A percentile compares a stretch with the other conserved stretches of the same genome.
phyloP scores from a whole-genome alignment of 2,329 filamentous ascomycete species.

The Neonectria hederae region DNA sequence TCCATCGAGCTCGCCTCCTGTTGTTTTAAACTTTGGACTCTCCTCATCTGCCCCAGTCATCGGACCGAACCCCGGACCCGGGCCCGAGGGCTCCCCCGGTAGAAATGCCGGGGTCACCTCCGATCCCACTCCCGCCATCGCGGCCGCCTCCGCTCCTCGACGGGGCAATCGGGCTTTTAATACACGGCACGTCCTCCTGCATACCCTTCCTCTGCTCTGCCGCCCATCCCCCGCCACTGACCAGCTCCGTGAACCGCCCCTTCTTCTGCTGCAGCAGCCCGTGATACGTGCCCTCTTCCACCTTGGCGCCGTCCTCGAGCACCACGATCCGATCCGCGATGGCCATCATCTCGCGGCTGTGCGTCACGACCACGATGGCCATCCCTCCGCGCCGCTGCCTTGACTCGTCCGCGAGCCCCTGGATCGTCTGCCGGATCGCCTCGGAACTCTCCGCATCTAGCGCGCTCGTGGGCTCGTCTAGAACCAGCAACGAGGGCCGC shows the following conservation, averaged over 20 bases:
- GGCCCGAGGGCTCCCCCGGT: neutral
- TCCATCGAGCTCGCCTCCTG: neutral
- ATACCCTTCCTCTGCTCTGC: conserved; percentile 1
- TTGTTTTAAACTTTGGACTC: neutral
- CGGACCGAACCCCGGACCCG: neutral
- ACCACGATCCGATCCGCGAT: conserved; percentile 79
- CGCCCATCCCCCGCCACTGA: conserved; percentile 47
- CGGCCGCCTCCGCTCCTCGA: neutral
- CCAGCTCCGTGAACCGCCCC: conserved; percentile 59
- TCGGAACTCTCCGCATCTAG: conserved; percentile 76
- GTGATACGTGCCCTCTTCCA: conserved; percentile 72
- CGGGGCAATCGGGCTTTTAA: neutral
- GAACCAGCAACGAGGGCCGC: conserved; percentile 74
- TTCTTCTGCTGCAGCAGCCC: conserved; percentile 59
- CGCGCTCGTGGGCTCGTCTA: conserved; percentile 89
- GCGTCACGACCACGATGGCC: conserved; percentile 84
- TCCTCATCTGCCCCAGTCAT: neutral
- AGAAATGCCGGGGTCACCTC: neutral
- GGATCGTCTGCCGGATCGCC: conserved; percentile 70
- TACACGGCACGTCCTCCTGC: neutral
- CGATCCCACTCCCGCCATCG: neutral
- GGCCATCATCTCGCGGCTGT: conserved; percentile 86
- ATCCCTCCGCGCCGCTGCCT: conserved; percentile 51
- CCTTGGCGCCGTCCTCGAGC: conserved; percentile 72
- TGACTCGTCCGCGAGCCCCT: conserved; percentile 55